Evolutionary conservation across 2,329 filamentous ascomycete genomes (phyloP).

Genomic region (Calonectria pseudoturangicola): DNA sequence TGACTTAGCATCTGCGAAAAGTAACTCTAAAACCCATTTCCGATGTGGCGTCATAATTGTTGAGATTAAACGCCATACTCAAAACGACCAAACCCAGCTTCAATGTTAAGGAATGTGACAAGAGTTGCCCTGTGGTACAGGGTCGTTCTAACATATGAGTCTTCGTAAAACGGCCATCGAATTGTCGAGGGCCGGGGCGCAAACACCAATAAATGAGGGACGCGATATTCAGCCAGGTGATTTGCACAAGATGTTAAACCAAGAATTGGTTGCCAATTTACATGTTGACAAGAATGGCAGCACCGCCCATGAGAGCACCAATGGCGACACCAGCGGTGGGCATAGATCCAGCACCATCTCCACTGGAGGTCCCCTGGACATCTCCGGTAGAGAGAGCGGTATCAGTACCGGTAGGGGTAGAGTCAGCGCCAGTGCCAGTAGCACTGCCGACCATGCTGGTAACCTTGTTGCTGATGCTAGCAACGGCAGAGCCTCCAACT

Average conservation of each 20-base stretch:
- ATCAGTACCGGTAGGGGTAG: not conserved
- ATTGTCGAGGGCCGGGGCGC: not conserved
- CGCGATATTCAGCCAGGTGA: not conserved
- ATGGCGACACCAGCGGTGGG: not conserved
- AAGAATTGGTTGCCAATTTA: not conserved
- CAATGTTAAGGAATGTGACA: not conserved
- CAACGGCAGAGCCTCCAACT: slow-evolving; percentile 7
- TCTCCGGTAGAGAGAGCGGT: slow-evolving; percentile 6
- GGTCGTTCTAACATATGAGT: not conserved
- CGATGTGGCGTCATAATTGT: not conserved
- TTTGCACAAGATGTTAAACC: not conserved
- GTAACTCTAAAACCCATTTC: not conserved
- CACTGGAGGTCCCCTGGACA: not conserved
- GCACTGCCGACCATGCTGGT: slow-evolving; percentile 12
- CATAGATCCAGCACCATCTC: not conserved
- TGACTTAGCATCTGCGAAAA: too few relatives aligned
- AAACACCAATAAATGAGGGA: not conserved
- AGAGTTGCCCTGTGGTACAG: not conserved
- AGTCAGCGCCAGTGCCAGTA: not conserved
- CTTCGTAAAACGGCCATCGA: not conserved
- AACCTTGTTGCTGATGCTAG: slow-evolving; percentile 13
- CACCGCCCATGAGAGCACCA: slow-evolving; percentile 8
- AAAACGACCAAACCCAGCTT: not conserved
- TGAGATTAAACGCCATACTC: slow-evolving; percentile 3
- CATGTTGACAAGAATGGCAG: slow-evolving; percentile 15